These are phyloP conservation scores for Acanthamoeba royreba DNA, from an alignment of 208 protist species.

Conservation along the genomic window DNA sequence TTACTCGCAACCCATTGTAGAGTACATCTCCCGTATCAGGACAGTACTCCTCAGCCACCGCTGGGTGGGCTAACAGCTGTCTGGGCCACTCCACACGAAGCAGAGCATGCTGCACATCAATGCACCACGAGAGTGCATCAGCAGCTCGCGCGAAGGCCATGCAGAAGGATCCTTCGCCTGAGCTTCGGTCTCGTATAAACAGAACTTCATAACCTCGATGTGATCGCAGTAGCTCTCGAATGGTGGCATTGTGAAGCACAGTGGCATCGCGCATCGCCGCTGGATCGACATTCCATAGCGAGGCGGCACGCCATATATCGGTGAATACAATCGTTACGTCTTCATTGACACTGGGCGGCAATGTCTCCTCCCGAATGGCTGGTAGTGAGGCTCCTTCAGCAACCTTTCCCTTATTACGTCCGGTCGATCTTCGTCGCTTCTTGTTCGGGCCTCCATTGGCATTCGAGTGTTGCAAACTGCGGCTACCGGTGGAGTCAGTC, in stretches of 20 bases:
- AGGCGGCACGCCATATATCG: not conserved
- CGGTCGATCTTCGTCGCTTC: too few species aligned
- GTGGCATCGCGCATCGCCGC: not conserved
- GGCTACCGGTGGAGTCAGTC: too few species aligned
- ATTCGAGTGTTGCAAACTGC: too few species aligned
- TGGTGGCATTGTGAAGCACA: not conserved
- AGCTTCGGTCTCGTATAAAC: not conserved
- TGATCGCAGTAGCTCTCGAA: not conserved
- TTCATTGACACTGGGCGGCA: too few species aligned
- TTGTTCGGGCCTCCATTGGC: too few species aligned
- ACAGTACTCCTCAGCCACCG: not conserved
- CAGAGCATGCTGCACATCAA: not conserved
- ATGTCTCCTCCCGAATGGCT: too few species aligned
- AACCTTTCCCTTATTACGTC: too few species aligned
- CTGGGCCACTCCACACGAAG: not conserved
- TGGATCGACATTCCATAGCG: not conserved
- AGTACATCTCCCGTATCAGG: not conserved
- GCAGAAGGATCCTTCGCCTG: constrained; percentile 19
- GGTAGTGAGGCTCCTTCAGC: too few species aligned
- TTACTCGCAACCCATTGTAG: not conserved
- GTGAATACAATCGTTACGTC: not conserved
- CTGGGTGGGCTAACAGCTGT: not conserved
- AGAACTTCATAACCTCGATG: constrained; percentile 1
- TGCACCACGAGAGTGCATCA: not conserved
- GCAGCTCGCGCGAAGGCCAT: not conserved